Evolutionary conservation across 148 eudicot genomes (phyloP).

Genomic region (Gaultheria prostrata): DNA sequence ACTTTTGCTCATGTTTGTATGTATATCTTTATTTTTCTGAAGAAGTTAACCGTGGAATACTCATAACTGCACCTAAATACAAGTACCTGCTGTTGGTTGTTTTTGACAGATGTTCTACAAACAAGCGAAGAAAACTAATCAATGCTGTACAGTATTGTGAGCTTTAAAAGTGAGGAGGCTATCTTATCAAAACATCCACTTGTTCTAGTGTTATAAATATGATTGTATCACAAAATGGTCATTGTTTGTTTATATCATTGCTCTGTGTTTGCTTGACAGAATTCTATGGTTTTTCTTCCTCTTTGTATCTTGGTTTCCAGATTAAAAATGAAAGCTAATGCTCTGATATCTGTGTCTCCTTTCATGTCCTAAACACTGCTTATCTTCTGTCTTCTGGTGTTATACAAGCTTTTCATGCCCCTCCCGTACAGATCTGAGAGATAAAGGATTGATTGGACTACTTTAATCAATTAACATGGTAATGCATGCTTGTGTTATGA

Average conservation of each 20-base stretch:
- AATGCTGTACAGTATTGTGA: constrained; percentile 76
- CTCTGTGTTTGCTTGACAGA: not conserved
- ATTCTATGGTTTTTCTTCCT: constrained; percentile 8
- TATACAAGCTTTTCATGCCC: not conserved
- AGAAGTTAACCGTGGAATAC: not conserved
- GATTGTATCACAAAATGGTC: not conserved
- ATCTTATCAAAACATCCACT: not conserved
- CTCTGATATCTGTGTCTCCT: not conserved
- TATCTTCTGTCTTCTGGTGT: not conserved
- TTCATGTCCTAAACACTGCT: not conserved
- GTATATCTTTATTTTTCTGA: not conserved
- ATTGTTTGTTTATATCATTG: constrained; percentile 8
- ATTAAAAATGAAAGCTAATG: not conserved
- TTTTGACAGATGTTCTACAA: constrained; percentile 87
- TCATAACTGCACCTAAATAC: not conserved
- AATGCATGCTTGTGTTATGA: not conserved
- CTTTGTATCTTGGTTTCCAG: constrained; percentile 11
- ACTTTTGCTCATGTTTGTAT: not conserved
- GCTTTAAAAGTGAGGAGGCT: not conserved
- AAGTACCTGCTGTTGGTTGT: not conserved
- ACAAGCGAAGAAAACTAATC: constrained; percentile 88
- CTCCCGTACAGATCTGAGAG: constrained; percentile 8
- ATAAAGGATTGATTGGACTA: not conserved
- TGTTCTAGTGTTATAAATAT: not conserved
- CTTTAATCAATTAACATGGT: not conserved